Evolutionary conservation across 148 eudicot species (phyloP).

Genomic region (Vaccinium myrtillus): DNA sequence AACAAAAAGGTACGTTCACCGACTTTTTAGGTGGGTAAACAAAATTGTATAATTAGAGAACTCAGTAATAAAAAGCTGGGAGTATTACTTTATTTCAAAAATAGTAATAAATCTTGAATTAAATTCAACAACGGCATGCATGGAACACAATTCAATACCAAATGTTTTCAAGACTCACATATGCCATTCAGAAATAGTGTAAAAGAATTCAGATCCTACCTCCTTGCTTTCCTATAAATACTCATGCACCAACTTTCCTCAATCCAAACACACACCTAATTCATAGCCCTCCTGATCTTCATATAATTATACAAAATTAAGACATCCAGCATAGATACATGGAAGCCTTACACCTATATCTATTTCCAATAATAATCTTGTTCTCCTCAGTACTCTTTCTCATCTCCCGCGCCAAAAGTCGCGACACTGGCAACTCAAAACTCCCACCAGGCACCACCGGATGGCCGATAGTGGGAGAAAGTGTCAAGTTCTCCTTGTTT

Average conservation of each 20-base stretch:
- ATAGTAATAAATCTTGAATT: too few species aligned
- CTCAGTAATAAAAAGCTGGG: too few species aligned
- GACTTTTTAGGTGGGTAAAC: too few species aligned
- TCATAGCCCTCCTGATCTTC: not conserved
- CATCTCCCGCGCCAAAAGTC: not conserved
- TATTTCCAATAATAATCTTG: not conserved
- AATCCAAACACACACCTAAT: not conserved
- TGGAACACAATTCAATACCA: not conserved
- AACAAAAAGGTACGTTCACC: too few species aligned
- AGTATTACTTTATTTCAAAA: too few species aligned
- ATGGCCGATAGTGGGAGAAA: slow-evolving; percentile 40
- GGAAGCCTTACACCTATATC: slow-evolving; percentile 14
- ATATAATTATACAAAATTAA: not conserved
- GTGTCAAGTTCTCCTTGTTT: slow-evolving; percentile 7
- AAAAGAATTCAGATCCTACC: not conserved
- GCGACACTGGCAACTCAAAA: not conserved
- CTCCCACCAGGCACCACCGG: slow-evolving; percentile 33
- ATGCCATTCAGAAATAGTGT: not conserved
- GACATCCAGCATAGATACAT: not conserved
- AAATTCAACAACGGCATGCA: too few species aligned
- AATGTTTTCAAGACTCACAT: not conserved
- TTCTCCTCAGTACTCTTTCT: slow-evolving; percentile 7
- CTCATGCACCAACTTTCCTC: not conserved
- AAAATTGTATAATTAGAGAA: too few species aligned
- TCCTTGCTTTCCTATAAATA: not conserved